phyloP scores from a whole-genome alignment of 2,329 filamentous ascomycete species.

The Colletotrichum acutatum region DNA sequence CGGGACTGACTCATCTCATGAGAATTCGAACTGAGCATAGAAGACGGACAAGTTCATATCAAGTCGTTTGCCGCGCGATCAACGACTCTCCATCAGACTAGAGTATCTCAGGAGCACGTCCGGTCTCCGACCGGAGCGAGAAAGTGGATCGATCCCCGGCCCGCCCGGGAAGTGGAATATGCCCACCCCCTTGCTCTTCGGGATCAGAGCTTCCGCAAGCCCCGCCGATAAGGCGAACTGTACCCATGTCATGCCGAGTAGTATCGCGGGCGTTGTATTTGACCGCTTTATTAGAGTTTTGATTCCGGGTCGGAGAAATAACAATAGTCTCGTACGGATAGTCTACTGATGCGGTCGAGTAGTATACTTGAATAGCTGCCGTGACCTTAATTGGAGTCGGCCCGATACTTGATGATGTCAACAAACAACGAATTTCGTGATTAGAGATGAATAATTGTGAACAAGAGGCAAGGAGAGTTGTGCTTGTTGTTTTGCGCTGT shows the following conservation, averaged over 20 bases:
- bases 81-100: background rate
- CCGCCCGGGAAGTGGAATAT: background rate
- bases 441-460: background rate
- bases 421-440: background rate
- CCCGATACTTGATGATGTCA: background rate
- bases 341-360: background rate
- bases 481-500: background rate
- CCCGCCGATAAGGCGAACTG: background rate
- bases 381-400: background rate
- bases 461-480: rapidly evolving
- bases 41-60: background rate
- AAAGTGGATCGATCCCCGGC: background rate
- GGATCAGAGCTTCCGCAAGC: background rate
- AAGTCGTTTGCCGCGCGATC: background rate
- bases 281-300: background rate
- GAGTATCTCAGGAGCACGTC: background rate
- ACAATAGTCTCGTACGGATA: background rate
- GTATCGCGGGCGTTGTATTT: background rate
- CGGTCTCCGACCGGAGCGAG: background rate
- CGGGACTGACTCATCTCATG: background rate
- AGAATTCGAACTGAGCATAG: background rate
- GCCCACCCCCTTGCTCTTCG: background rate
- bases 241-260: background rate
- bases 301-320: background rate
- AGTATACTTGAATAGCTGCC: background rate